Percentiles rank a stretch among this genome's conserved stretches.
Conservation (phyloP, 176 grass and related monocot genomes). For the Olyra latifolia region DNA sequence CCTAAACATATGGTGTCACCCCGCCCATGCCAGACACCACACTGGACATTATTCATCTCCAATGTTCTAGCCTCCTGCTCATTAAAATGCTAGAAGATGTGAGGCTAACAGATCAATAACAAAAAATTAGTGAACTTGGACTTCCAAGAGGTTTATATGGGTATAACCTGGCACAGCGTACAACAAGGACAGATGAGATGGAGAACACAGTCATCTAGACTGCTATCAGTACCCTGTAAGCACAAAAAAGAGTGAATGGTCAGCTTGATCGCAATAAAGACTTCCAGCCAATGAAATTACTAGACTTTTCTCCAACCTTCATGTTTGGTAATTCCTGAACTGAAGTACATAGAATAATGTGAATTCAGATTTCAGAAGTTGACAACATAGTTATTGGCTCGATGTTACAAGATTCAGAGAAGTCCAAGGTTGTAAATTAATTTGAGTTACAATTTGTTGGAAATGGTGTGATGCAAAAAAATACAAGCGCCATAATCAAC, state of each 20-base stretch:
- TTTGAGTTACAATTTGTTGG: background rate
- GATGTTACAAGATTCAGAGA: background rate
- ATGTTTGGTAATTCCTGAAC: constrained; percentile 1
- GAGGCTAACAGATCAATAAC: constrained; percentile 12
- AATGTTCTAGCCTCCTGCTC: constrained; percentile 87
- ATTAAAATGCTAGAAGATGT: constrained; percentile 27
- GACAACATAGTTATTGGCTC: background rate
- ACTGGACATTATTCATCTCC: constrained; percentile 98
- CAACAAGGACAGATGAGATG: constrained; percentile 95
- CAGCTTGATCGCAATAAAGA: constrained; percentile 15
- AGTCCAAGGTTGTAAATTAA: background rate
- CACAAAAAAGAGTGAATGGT: constrained; percentile 24
- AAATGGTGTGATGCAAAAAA: background rate
- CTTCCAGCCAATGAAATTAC: background rate
- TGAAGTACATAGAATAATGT: background rate
- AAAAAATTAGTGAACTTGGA: background rate
- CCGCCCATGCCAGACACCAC: constrained; percentile 90
- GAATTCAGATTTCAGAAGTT: background rate
- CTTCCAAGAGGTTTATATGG: background rate
- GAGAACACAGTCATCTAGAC: constrained; percentile 82
- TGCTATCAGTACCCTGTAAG: constrained; percentile 80
- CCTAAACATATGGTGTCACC: constrained; percentile 91
- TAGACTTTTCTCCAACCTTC: background rate
- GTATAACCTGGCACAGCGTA: constrained; percentile 83
- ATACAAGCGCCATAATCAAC: constrained; percentile 9